Percentiles rank a stretch among this genome's conserved stretches.
Conservation (phyloP, 208 protist genomes). For the Strigomonas oncopelti region DNA sequence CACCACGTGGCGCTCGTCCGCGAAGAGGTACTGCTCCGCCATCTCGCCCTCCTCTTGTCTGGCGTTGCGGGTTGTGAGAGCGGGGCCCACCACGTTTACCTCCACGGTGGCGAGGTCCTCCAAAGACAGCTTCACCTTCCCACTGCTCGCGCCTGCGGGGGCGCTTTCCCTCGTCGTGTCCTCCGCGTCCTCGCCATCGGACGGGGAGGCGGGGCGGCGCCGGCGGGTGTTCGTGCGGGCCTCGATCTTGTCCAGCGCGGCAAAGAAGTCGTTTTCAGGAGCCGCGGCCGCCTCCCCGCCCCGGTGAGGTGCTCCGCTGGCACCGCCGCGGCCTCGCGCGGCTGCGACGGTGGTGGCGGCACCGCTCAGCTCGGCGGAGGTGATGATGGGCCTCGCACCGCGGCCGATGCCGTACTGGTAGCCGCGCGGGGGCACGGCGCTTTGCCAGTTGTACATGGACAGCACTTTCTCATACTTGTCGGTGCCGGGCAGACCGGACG, state of each 20-base stretch:
- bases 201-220: background rate
- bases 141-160: background rate
- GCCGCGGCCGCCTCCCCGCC: background rate
- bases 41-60: constrained; percentile 63
- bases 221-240: constrained; percentile 18
- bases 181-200: constrained; percentile 3
- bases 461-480: constrained; percentile 81
- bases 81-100: background rate
- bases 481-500: background rate
- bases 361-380: constrained; percentile 65
- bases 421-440: constrained; percentile 55
- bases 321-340: constrained; percentile 34
- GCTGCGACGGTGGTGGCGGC: too few species aligned
- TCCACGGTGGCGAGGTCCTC: constrained; percentile 31
- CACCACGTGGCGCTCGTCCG: constrained; percentile 61
- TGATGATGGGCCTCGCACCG: constrained; percentile 73
- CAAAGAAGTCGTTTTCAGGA: constrained; percentile 38
- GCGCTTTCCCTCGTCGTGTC: background rate
- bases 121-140: constrained; percentile 29
- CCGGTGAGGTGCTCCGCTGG: constrained; percentile 3
- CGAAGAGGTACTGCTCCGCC: constrained; percentile 67
- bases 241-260: constrained; percentile 55
- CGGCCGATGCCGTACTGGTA: constrained; percentile 77
- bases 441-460: constrained; percentile 71
- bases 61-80: constrained; percentile 53